phyloP scores from a whole-genome alignment of 2,329 filamentous ascomycete species.

The Ciborinia camelliae region DNA sequence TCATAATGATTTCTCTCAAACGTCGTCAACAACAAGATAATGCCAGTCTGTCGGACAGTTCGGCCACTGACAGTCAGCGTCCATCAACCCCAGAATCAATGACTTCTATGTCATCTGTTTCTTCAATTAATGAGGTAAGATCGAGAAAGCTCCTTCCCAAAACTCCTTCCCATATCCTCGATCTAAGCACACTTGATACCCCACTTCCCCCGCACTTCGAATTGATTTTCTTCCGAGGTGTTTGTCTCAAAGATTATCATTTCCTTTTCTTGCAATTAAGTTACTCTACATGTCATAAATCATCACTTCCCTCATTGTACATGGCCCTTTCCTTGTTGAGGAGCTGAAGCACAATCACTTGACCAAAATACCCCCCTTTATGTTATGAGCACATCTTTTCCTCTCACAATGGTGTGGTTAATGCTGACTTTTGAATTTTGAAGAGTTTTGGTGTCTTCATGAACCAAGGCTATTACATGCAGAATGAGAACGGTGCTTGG shows the following conservation, averaged over 20 bases:
- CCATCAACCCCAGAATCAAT: neutral
- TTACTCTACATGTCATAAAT: neutral
- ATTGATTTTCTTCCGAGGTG: neutral
- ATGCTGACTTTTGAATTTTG: neutral
- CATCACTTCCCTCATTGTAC: neutral
- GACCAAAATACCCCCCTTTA: neutral
- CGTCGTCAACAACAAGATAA: neutral
- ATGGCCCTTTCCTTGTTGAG: neutral
- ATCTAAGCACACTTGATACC: neutral
- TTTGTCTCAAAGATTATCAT: neutral
- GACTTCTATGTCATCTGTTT: neutral
- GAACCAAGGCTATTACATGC: neutral
- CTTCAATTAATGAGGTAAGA: neutral
- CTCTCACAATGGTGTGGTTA: too few relatives aligned
- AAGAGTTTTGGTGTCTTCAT: neutral
- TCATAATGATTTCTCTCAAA: conserved; percentile 6
- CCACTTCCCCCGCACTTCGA: neutral
- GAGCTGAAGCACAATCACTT: neutral
- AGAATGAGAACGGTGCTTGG: neutral
- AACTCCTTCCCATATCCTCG: neutral
- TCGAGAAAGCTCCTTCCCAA: neutral
- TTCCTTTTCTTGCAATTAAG: neutral
- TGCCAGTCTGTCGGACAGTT: neutral
- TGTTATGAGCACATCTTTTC: neutral
- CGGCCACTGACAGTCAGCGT: neutral